Base-by-base conservation (phyloP, 1,139 yeast genomes). In the Hyphopichia fennica region DNA sequence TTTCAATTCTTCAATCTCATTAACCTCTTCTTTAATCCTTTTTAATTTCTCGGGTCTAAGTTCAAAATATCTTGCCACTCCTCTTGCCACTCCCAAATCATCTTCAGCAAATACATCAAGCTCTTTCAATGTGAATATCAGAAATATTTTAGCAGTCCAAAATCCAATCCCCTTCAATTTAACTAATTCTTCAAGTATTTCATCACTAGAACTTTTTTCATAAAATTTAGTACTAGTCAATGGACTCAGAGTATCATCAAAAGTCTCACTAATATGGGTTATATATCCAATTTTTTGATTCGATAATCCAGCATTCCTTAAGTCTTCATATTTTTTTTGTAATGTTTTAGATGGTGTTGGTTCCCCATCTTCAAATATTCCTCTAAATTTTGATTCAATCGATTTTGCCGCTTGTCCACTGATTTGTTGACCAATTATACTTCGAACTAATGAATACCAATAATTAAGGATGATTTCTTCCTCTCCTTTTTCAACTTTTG, bases 71-170 rank as follows among this genome's bases (percentile, higher is more conserved):
- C 73, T 63, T 0, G 89, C 77, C 46, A 84, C 78, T 0, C 97
- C 97, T 50, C 95, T 69, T 32, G 93, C 91, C 2, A 90, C 78
- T 1, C 96, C 97, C 42, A 90, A 67, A 63, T 91, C 97, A 29
- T 84, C 90, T 13, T 79, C 70, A 2, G 95, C 86, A 60, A 88
- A 87, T 0, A 87, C 79, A 57, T 90, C 84, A 57, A 78, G 58
- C 45, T 87, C 75, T 27, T 75, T 75, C 37, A 90, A 64, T 0
- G 87, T 85, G 56, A 89, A 88, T 17, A 84, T 59, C 15, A 86
- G 65, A 63, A 89, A 90, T 96, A 90, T 90, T 44, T 85, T 87
- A 0, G 95, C 95, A 9, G 91, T 82, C 98, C 98, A 90, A 1
- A 81, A 78, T 0, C 97, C 97, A 28, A 90, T 78, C 0, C 97